phyloP scores from a whole-genome alignment of 2,329 filamentous ascomycete species.

The Pseudocercospora fuligena region DNA sequence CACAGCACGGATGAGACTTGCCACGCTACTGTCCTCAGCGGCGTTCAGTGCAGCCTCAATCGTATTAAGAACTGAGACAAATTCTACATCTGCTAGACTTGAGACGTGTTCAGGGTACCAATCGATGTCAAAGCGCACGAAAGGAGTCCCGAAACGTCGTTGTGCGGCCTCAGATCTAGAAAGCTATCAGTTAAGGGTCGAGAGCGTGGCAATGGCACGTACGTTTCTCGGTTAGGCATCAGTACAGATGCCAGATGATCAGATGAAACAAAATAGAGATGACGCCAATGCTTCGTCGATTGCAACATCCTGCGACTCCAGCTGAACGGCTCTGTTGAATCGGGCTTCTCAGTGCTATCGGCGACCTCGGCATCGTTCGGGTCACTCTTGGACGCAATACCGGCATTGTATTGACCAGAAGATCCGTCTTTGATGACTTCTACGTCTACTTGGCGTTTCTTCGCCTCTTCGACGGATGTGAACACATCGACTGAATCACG shows the following conservation, averaged over 20 bases:
- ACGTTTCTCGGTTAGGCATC: background rate
- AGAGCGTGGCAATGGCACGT: background rate
- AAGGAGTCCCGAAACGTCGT: background rate
- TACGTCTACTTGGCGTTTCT: slow-evolving; percentile 1
- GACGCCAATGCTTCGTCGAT: background rate
- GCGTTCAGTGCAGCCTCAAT: background rate
- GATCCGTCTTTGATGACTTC: background rate
- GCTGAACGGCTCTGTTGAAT: background rate
- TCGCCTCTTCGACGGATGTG: background rate
- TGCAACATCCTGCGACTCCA: background rate
- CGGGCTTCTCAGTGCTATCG: background rate
- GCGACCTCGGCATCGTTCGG: background rate
- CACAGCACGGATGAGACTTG: background rate
- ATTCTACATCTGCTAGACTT: background rate
- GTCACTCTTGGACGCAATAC: background rate
- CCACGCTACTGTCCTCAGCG: background rate
- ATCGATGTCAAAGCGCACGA: background rate
- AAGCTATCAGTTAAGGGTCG: background rate
- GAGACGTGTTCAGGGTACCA: background rate
- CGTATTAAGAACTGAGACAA: background rate
- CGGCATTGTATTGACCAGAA: background rate
- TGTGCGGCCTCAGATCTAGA: background rate
- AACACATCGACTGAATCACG: background rate
- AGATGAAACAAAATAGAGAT: background rate
- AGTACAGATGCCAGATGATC: background rate